Evolutionary conservation across 768 basidiomycete genomes (phyloP).

Genomic region (Podaxis rugospora): DNA sequence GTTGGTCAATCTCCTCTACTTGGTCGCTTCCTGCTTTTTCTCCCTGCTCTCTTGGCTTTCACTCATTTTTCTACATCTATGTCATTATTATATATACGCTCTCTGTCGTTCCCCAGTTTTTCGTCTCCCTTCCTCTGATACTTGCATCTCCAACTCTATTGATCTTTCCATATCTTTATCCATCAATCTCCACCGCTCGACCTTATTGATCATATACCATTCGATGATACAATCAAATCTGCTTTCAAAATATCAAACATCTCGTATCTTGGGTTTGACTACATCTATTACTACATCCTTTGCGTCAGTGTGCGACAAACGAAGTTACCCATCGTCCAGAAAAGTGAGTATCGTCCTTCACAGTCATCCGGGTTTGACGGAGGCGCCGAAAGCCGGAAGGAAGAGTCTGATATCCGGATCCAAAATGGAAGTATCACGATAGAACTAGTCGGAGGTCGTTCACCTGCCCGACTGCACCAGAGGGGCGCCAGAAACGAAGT

Average conservation of each 20-base stretch:
- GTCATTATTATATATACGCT: neutral
- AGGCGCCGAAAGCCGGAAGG: too few relatives aligned
- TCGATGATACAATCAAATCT: neutral
- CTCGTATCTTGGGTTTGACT: too few relatives aligned
- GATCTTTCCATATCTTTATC: neutral
- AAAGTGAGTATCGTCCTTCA: too few relatives aligned
- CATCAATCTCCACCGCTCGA: neutral
- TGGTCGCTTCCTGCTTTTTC: neutral
- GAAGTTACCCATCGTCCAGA: too few relatives aligned
- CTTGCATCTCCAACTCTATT: neutral
- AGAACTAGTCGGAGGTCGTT: too few relatives aligned
- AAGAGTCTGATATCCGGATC: too few relatives aligned
- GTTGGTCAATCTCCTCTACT: neutral
- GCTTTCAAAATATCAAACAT: neutral
- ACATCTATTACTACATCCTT: too few relatives aligned
- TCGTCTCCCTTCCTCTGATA: neutral
- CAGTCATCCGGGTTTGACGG: too few relatives aligned
- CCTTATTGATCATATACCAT: conserved; percentile 1
- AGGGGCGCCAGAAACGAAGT: too few relatives aligned
- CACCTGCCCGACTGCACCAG: too few relatives aligned
- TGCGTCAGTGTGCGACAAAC: too few relatives aligned
- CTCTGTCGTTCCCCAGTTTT: neutral
- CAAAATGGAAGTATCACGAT: too few relatives aligned
- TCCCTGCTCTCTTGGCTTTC: neutral
- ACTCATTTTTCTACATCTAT: neutral